A percentile compares a stretch with the other conserved stretches of the same genome.
Conservation (phyloP, 1,284 basidiomycete genomes). For the Pseudozyma sp. region DNA sequence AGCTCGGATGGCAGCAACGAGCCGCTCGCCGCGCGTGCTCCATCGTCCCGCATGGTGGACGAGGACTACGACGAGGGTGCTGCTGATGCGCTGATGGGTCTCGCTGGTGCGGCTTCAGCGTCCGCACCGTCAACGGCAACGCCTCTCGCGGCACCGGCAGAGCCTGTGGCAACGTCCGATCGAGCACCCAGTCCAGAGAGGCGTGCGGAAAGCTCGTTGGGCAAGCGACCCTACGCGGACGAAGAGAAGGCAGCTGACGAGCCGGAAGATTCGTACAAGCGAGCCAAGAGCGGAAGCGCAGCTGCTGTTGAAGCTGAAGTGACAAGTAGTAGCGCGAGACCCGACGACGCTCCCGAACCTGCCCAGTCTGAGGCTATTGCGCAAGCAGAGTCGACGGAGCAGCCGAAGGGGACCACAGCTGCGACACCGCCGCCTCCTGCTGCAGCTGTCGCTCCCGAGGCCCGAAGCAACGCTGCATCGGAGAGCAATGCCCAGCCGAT, state of each 20-base stretch:
- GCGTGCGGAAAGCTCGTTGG: slow-evolving; percentile 46
- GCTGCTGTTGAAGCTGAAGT: slow-evolving; percentile 11
- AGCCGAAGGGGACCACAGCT: slow-evolving; percentile 7
- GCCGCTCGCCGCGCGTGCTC: slow-evolving; percentile 44
- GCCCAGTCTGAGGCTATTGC: slow-evolving; percentile 9
- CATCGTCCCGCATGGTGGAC: slow-evolving; percentile 55
- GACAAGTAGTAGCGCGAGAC: not conserved
- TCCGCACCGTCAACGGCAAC: slow-evolving; percentile 10
- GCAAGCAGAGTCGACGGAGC: not conserved
- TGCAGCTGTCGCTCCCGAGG: slow-evolving; percentile 16
- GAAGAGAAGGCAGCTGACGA: slow-evolving; percentile 20
- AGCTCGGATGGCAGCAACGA: slow-evolving; percentile 58
- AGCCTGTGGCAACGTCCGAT: slow-evolving; percentile 15
- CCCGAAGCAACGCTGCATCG: not conserved
- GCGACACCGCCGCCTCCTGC: slow-evolving; percentile 10
- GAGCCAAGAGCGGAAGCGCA: slow-evolving; percentile 36
- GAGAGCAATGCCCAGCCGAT: slow-evolving; percentile 19
- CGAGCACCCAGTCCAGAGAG: slow-evolving; percentile 32
- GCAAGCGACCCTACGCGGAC: slow-evolving; percentile 47
- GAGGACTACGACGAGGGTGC: slow-evolving; percentile 67
- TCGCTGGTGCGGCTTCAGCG: slow-evolving; percentile 63
- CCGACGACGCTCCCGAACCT: slow-evolving; percentile 3
- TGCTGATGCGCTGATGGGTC: slow-evolving; percentile 66
- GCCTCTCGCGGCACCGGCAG: slow-evolving; percentile 12
- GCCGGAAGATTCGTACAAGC: slow-evolving; percentile 40